phyloP scores from a whole-genome alignment of 371 early-diverging fungal genomes.

The Rhizomucor pusillus region DNA sequence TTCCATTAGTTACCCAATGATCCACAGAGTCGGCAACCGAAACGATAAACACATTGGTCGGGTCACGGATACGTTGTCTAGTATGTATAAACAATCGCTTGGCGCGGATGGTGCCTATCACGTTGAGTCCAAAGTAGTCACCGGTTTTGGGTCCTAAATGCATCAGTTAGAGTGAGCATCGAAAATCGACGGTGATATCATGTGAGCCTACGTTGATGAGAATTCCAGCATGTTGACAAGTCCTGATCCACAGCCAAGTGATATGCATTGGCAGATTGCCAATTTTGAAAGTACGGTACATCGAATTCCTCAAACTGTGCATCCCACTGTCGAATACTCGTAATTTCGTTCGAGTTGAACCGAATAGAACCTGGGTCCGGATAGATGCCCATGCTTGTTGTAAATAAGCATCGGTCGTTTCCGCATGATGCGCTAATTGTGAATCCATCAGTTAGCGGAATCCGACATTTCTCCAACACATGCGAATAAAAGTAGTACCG shows the following conservation, averaged over 20 bases:
- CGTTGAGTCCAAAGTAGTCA: slow-evolving; percentile 48
- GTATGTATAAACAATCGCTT: slow-evolving; percentile 27
- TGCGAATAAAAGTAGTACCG: background rate
- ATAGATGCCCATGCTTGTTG: slow-evolving; percentile 51
- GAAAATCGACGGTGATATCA: background rate
- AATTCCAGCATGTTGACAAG: slow-evolving; percentile 55
- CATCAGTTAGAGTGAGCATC: background rate
- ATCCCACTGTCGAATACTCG: slow-evolving; percentile 42
- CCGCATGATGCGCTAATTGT: slow-evolving; percentile 16
- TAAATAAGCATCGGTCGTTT: slow-evolving; percentile 62
- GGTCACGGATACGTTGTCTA: slow-evolving; percentile 4
- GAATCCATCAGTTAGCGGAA: background rate
- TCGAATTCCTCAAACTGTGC: slow-evolving; percentile 20
- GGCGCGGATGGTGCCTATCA: slow-evolving; percentile 41
- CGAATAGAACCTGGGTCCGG: slow-evolving; percentile 18
- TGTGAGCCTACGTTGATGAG: slow-evolving; percentile 29
- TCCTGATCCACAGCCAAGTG: slow-evolving; percentile 60
- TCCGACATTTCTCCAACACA: slow-evolving; percentile 1
- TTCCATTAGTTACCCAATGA: too few relatives aligned
- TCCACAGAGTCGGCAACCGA: slow-evolving; percentile 8
- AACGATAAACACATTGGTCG: slow-evolving; percentile 24
- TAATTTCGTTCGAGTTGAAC: slow-evolving; percentile 28
- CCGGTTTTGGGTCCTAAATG: slow-evolving; percentile 26
- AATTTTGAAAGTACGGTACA: slow-evolving; percentile 31
- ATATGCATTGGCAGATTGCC: slow-evolving; percentile 40